A percentile compares a stretch with the other conserved stretches of the same genome.
Evolutionary conservation across 805 yeast species (phyloP).

Genomic region (Soucietia sequanensis): DNA sequence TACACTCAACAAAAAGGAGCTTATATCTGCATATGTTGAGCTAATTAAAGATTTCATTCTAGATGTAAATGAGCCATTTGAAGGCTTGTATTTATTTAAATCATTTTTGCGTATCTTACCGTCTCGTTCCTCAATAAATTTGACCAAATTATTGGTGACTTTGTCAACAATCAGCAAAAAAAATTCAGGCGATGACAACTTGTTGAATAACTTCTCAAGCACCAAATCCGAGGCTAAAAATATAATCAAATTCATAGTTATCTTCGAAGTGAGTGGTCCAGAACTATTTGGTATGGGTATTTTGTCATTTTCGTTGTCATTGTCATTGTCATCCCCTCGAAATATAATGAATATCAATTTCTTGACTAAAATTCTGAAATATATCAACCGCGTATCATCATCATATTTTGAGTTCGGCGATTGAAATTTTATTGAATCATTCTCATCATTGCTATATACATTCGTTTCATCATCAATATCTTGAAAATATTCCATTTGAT

Average conservation of each 20-base stretch:
- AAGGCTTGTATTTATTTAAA: too few species aligned
- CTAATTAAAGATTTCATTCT: too few species aligned
- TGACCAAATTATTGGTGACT: slow-evolving; percentile 6
- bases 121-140: too few species aligned
- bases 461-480: not conserved
- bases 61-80: too few species aligned
- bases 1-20: too few species aligned
- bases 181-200: slow-evolving; percentile 25
- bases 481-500: not conserved
- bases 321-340: too few species aligned
- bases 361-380: slow-evolving; percentile 22
- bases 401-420: not conserved
- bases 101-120: too few species aligned
- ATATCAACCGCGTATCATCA: slow-evolving; percentile 9
- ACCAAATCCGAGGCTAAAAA: slow-evolving; percentile 30
- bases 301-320: slow-evolving; percentile 5
- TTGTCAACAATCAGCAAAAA: slow-evolving; percentile 15
- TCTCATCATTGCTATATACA: not conserved
- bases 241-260: slow-evolving; percentile 19
- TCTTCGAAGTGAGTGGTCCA: slow-evolving; percentile 21
- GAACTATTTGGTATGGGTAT: not conserved
- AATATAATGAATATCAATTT: slow-evolving; percentile 19
- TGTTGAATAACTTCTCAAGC: slow-evolving; percentile 19
- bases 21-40: too few species aligned
- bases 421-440: not conserved